Conservation (phyloP, 2,329 filamentous ascomycete species). For the Pseudogymnoascus sp. region DNA sequence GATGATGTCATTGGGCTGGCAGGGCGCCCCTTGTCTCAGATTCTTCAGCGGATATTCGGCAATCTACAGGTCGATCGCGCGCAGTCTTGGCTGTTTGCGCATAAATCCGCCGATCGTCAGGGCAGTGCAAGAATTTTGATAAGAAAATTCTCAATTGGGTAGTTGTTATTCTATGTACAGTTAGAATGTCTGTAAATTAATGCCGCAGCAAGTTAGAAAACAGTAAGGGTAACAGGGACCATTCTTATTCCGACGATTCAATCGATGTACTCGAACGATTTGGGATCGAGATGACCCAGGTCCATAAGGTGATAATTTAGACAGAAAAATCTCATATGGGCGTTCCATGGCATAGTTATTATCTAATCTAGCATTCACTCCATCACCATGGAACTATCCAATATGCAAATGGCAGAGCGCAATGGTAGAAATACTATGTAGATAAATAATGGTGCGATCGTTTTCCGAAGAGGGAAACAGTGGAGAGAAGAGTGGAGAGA, state of each 20-base stretch:
- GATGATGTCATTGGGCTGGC: neutral
- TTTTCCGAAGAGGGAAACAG: neutral
- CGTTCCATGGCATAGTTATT: neutral
- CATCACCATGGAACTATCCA: neutral
- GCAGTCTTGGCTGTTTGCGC: neutral
- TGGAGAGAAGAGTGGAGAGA: constrained; percentile 2
- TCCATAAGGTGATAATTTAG: neutral
- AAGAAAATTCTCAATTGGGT: neutral
- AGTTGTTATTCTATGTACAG: neutral
- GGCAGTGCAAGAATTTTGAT: neutral
- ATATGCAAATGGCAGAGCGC: neutral
- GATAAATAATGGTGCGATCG: constrained; percentile 1
- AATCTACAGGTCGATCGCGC: neutral
- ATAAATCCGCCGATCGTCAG: neutral
- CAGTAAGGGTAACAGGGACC: neutral
- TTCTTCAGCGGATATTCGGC: neutral
- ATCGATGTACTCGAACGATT: neutral
- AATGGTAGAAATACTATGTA: neutral
- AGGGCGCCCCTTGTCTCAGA: neutral
- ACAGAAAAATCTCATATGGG: neutral
- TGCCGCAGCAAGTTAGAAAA: neutral
- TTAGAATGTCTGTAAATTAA: neutral
- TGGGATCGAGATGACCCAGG: neutral
- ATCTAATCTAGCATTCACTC: too few relatives aligned
- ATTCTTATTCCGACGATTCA: neutral